Evolutionary conservation across 2,329 filamentous ascomycete genomes (phyloP).

Genomic region (Alternaria sp.): DNA sequence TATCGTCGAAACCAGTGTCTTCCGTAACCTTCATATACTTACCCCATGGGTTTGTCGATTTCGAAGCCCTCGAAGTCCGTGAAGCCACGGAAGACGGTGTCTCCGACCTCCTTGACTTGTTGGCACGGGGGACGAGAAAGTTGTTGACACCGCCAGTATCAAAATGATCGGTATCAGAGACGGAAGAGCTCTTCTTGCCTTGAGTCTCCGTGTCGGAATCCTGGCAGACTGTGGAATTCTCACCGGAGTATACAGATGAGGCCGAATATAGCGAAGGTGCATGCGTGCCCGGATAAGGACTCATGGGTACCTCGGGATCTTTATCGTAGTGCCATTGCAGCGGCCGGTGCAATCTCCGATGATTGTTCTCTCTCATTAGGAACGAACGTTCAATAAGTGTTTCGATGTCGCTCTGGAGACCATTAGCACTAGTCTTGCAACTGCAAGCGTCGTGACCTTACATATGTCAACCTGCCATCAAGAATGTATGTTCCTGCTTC

Average conservation of each 20-base stretch:
- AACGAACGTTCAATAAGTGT: background rate
- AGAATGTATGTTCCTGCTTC: background rate
- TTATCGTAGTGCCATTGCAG: slow-evolving; percentile 8
- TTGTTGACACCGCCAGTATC: background rate
- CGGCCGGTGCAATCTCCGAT: background rate
- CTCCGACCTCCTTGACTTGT: background rate
- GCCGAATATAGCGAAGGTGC: background rate
- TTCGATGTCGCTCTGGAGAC: slow-evolving; percentile 2
- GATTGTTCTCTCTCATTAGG: slow-evolving; percentile 2
- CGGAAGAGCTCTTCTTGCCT: background rate
- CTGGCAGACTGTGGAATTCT: background rate
- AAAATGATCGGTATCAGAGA: background rate
- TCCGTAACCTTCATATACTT: background rate
- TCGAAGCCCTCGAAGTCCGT: background rate
- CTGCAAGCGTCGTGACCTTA: background rate
- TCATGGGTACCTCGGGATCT: background rate
- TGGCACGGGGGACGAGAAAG: background rate
- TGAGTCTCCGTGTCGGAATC: background rate
- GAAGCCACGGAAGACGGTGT: slow-evolving; percentile 1
- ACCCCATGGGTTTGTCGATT: slow-evolving; percentile 8
- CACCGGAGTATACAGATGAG: background rate
- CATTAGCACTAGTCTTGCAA: background rate
- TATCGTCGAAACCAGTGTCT: background rate
- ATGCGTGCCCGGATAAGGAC: background rate
- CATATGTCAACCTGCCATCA: too few relatives aligned